Conservation (phyloP, 257 asterid genomes). For the Nicotiana sylvestris region DNA sequence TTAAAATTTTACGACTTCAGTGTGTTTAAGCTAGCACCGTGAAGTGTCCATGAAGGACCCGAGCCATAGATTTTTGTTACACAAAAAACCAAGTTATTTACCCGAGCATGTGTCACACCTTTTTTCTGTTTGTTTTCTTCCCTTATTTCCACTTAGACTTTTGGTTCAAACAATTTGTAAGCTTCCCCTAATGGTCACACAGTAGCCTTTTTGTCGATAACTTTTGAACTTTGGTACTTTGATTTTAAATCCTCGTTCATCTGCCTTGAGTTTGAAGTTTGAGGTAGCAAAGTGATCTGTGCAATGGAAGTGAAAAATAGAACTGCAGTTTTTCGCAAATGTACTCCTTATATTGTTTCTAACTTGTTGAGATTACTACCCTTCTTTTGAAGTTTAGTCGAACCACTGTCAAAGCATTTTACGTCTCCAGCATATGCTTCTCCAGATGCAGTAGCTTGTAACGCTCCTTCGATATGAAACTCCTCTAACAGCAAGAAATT, state of each 20-base stretch:
- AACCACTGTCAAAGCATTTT: background rate
- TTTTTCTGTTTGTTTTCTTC: background rate
- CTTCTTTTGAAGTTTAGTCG: background rate
- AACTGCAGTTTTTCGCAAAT: background rate
- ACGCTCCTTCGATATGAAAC: background rate
- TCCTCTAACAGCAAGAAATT: constrained; percentile 7
- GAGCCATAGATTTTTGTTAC: background rate
- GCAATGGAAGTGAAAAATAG: background rate
- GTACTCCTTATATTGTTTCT: background rate
- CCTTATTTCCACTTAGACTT: background rate
- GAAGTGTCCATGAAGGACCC: background rate
- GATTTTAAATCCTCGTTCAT: background rate
- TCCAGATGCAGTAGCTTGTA: background rate
- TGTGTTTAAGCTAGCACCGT: background rate
- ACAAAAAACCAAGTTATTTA: background rate
- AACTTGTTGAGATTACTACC: background rate
- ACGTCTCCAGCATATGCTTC: background rate
- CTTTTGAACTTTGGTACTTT: background rate
- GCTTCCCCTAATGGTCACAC: background rate
- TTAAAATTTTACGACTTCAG: background rate
- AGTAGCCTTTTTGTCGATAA: background rate
- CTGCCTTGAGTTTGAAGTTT: background rate
- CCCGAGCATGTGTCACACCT: background rate
- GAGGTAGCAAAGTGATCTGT: background rate
- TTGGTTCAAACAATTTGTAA: background rate